Evolutionary conservation across 2,329 filamentous ascomycete species (phyloP).

Genomic region (Fusarium circinatum): DNA sequence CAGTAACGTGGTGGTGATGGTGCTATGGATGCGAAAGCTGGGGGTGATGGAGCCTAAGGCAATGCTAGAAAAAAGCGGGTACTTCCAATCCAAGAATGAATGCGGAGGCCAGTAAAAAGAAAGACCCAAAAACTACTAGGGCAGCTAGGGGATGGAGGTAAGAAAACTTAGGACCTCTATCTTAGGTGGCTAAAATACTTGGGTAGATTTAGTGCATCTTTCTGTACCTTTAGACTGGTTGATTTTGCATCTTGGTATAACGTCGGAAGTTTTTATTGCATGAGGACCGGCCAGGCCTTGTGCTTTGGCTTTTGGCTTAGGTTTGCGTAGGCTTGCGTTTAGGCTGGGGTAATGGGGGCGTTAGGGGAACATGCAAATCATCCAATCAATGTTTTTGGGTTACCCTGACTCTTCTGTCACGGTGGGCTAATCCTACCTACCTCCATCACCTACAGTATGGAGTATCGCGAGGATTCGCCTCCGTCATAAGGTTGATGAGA

Average conservation of each 20-base stretch:
- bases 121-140: neutral
- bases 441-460: neutral
- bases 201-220: neutral
- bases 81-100: slow-evolving; percentile 12
- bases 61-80: slow-evolving; percentile 2
- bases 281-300: neutral
- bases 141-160: neutral
- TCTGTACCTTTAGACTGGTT: neutral
- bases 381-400: slow-evolving; percentile 33
- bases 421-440: slow-evolving; percentile 28
- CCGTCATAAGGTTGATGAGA: slow-evolving; percentile 2
- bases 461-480: slow-evolving; percentile 4
- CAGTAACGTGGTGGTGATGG: slow-evolving; percentile 13
- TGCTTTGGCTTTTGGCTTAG: neutral
- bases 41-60: slow-evolving; percentile 20
- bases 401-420: slow-evolving; percentile 30
- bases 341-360: slow-evolving; percentile 9
- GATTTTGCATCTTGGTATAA: neutral
- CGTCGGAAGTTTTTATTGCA: neutral
- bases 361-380: slow-evolving; percentile 11
- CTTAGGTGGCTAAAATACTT: neutral
- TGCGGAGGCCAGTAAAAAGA: slow-evolving; percentile 12
- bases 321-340: neutral
- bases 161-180: neutral
- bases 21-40: neutral